phyloP scores from a whole-genome alignment of 441 rosid genomes.

The Jatropha multifida region DNA sequence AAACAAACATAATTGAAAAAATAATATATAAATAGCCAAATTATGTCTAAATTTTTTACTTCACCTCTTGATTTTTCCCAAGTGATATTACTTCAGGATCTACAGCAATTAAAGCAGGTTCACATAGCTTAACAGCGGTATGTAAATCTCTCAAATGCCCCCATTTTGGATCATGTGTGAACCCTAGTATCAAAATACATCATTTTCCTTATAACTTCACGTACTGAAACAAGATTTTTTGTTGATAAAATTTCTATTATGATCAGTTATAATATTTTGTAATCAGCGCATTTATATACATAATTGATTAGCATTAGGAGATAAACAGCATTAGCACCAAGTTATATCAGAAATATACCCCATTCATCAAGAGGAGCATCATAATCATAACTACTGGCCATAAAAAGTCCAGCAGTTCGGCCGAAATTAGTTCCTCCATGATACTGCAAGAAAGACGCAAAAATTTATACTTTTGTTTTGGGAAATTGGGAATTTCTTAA shows the following conservation, averaged over 20 bases:
- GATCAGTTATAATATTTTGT: not conserved
- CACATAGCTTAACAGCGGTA: slow-evolving; percentile 78
- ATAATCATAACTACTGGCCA: slow-evolving; percentile 90
- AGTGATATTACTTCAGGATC: slow-evolving; percentile 61
- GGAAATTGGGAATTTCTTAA: too few relatives aligned
- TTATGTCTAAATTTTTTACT: not conserved
- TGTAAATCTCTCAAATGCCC: slow-evolving; percentile 95
- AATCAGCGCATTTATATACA: not conserved
- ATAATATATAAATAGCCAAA: not conserved
- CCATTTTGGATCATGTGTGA: slow-evolving; percentile 86
- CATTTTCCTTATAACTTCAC: not conserved
- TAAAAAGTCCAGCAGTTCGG: slow-evolving; percentile 92
- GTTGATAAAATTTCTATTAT: not conserved
- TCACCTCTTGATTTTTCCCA: slow-evolving; percentile 83
- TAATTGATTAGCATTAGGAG: too few relatives aligned
- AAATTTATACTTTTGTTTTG: not conserved
- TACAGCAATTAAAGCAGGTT: slow-evolving; percentile 75
- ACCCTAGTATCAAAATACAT: slow-evolving; percentile 38
- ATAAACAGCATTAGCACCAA: too few relatives aligned
- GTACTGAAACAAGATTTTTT: too few relatives aligned
- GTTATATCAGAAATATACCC: slow-evolving; percentile 39
- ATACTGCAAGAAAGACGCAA: slow-evolving; percentile 36
- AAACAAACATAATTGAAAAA: not conserved
- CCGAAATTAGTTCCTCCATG: slow-evolving; percentile 99
- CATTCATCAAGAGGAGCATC: slow-evolving; percentile 95